Percentiles rank a stretch among this genome's conserved stretches.
phyloP scores from a whole-genome alignment of 345 rosid genomes.

The Melastoma malabathricum region DNA sequence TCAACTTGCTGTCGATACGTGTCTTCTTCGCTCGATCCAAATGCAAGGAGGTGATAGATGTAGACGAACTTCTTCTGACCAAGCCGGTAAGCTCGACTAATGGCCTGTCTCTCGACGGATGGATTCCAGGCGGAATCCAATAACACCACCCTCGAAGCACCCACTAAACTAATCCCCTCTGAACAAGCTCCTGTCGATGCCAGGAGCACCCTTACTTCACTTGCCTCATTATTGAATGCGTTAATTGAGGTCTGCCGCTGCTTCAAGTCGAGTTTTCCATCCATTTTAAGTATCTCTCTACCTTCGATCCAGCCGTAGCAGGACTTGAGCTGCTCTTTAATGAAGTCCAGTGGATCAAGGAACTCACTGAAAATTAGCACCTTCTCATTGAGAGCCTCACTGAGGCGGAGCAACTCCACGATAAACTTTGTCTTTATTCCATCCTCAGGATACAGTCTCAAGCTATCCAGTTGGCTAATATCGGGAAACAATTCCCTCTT shows the following conservation, averaged over 20 bases:
- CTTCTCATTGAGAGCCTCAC: slow-evolving; percentile 32
- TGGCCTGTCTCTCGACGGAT: slow-evolving; percentile 74
- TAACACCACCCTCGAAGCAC: slow-evolving; percentile 73
- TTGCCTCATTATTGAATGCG: slow-evolving; percentile 38
- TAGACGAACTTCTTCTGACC: slow-evolving; percentile 59
- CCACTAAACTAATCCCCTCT: slow-evolving; percentile 66
- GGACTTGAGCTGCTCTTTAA: slow-evolving; percentile 23
- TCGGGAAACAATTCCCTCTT: not conserved
- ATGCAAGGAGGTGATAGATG: slow-evolving; percentile 48
- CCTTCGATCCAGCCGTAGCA: slow-evolving; percentile 37
- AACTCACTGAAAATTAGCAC: slow-evolving; percentile 65
- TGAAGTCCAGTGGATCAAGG: slow-evolving; percentile 31
- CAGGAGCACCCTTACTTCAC: slow-evolving; percentile 46
- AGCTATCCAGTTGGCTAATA: slow-evolving; percentile 10
- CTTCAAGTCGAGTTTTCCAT: slow-evolving; percentile 22
- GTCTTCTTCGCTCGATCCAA: slow-evolving; percentile 35
- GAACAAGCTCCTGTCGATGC: slow-evolving; percentile 68
- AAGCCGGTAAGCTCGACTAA: slow-evolving; percentile 57
- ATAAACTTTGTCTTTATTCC: slow-evolving; percentile 61
- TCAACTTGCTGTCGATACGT: slow-evolving; percentile 35
- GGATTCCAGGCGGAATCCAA: slow-evolving; percentile 89
- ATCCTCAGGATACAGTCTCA: slow-evolving; percentile 17
- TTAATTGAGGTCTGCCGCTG: slow-evolving; percentile 37
- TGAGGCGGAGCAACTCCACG: slow-evolving; percentile 32
- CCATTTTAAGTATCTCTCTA: slow-evolving; percentile 32